Conservation (phyloP, 2,329 filamentous ascomycete genomes). For the Tolypocladium amazonense region DNA sequence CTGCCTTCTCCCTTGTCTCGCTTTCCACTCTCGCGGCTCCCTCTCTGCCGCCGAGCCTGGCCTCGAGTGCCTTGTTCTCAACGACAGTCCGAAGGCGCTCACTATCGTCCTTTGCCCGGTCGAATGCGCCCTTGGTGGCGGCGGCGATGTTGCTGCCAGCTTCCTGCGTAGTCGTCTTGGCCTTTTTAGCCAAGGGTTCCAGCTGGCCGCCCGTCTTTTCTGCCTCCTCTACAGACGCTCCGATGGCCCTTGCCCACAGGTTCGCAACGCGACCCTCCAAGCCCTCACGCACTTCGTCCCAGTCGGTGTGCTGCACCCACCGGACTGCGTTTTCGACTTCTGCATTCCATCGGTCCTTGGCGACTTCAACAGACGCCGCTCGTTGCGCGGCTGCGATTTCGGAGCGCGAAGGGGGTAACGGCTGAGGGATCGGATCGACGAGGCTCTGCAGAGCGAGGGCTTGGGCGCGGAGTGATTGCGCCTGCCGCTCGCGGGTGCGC, state of each 20-base stretch:
- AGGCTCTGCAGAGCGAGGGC: constrained; percentile 42
- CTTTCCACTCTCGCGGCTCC: constrained; percentile 10
- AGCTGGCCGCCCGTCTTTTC: constrained; percentile 17
- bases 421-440: constrained; percentile 35
- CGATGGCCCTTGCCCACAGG: constrained; percentile 32
- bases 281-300: constrained; percentile 49
- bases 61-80: constrained; percentile 16
- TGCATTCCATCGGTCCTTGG: constrained; percentile 70
- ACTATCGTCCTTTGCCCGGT: constrained; percentile 16
- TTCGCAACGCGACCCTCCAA: constrained; percentile 38
- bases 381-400: constrained; percentile 40
- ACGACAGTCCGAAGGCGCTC: constrained; percentile 15
- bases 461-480: constrained; percentile 45
- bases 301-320: constrained; percentile 57
- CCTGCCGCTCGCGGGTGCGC: constrained; percentile 51
- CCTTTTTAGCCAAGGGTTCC: constrained; percentile 21
- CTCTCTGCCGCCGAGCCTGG: constrained; percentile 13
- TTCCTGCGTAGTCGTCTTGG: constrained; percentile 13
- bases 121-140: constrained; percentile 25
- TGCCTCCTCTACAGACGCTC: constrained; percentile 18
- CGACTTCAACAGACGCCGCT: constrained; percentile 49
- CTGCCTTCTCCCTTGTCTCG: constrained; percentile 15
- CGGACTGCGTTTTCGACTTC: constrained; percentile 58
- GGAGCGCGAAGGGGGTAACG: constrained; percentile 37
- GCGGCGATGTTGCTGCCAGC: constrained; percentile 15